These are phyloP conservation scores for Macrotyloma uniflorum DNA, from an alignment of 306 rosid species.

Conservation along the genomic window DNA sequence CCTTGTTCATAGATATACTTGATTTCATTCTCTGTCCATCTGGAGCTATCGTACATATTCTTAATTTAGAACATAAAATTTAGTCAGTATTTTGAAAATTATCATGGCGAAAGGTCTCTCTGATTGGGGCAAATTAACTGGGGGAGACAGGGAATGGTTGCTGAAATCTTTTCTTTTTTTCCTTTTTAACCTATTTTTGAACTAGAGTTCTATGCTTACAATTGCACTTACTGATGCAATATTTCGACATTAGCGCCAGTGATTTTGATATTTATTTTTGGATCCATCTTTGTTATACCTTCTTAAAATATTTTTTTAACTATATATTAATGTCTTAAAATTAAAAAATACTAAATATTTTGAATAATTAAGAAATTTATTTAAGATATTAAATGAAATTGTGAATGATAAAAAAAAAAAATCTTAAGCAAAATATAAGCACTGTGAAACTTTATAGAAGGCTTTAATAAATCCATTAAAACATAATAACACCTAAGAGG, in stretches of 20 bases:
- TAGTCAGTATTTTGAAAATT: not conserved
- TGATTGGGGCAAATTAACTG: too few species aligned
- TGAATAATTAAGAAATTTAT: not conserved
- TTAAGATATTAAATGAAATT: not conserved
- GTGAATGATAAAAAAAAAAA: not conserved
- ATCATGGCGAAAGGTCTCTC: not conserved
- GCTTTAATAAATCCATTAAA: not conserved
- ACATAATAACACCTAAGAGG: too few species aligned
- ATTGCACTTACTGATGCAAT: not conserved
- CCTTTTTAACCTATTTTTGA: not conserved
- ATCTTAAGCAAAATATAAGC: not conserved
- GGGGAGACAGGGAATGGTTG: not conserved
- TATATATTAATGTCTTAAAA: not conserved
- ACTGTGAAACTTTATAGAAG: not conserved
- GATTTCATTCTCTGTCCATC: too few species aligned
- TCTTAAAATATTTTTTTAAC: not conserved
- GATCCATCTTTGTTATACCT: not conserved
- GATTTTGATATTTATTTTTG: not conserved
- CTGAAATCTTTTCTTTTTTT: not conserved
- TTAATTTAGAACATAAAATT: not conserved
- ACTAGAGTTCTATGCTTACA: not conserved
- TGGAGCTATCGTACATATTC: not conserved
- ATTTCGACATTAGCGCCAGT: not conserved
- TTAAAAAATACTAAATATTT: not conserved
- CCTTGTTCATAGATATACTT: too few species aligned